A percentile compares a stretch with the other conserved stretches of the same genome.
These are phyloP conservation scores for Psilocybe subaeruginosa DNA, from an alignment of 768 basidiomycete genomes.

Conservation along the genomic window DNA sequence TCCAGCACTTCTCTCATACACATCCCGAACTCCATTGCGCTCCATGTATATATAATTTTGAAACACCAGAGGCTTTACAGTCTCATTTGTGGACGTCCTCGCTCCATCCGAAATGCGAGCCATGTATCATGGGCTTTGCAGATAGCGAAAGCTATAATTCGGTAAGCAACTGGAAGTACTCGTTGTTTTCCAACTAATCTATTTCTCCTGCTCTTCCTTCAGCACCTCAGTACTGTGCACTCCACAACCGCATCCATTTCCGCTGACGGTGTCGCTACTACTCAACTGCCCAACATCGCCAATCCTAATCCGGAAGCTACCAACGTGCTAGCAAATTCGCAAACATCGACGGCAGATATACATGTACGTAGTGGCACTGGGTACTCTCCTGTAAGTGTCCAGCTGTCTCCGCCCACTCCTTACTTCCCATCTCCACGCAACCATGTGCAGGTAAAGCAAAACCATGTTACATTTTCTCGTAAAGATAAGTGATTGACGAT, in stretches of 20 bases:
- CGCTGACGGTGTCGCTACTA: too few relatives aligned
- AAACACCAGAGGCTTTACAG: conserved; percentile 34
- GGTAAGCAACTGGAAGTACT: conserved; percentile 25
- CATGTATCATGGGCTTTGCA: conserved; percentile 44
- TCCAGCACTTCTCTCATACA: conserved; percentile 38
- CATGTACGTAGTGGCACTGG: too few relatives aligned
- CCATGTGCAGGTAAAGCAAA: too few relatives aligned
- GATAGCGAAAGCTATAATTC: conserved; percentile 38
- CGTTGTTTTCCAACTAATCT: too few relatives aligned
- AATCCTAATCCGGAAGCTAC: too few relatives aligned
- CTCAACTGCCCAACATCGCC: too few relatives aligned
- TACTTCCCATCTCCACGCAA: too few relatives aligned
- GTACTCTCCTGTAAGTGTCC: too few relatives aligned
- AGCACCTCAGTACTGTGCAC: conserved; percentile 23
- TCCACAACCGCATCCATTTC: neutral
- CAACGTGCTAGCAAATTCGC: too few relatives aligned
- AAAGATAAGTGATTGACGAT: neutral
- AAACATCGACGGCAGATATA: too few relatives aligned
- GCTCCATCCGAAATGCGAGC: conserved; percentile 46
- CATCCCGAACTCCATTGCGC: conserved; percentile 41
- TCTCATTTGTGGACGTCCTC: conserved; percentile 44
- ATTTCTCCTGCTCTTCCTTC: neutral
- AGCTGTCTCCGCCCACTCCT: too few relatives aligned
- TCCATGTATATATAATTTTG: conserved; percentile 43
- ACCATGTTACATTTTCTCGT: too few relatives aligned